A percentile compares a stretch with the other conserved stretches of the same genome.
These are phyloP conservation scores for Aureobasidium sp. DNA, from an alignment of 2,329 filamentous ascomycete species.

Conservation along the genomic window DNA sequence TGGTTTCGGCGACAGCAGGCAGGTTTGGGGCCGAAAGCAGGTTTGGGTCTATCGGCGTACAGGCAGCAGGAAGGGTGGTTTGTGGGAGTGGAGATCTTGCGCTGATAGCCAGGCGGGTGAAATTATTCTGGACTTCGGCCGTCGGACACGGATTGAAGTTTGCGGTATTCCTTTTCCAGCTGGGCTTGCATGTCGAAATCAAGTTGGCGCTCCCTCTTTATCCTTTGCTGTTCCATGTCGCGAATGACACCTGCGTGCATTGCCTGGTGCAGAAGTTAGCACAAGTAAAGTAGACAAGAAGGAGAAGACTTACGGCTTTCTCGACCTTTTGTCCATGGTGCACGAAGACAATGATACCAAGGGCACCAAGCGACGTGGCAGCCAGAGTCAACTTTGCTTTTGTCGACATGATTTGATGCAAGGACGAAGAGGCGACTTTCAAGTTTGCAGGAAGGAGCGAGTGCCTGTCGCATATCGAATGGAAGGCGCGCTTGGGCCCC, in stretches of 20 bases:
- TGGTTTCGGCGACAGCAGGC: background rate
- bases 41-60: background rate
- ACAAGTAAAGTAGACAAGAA: background rate
- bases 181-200: constrained; percentile 89
- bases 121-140: constrained; percentile 21
- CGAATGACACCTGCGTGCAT: constrained; percentile 95
- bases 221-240: constrained; percentile 85
- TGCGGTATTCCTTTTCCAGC: constrained; percentile 83
- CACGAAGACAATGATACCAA: constrained; percentile 71
- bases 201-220: constrained; percentile 83
- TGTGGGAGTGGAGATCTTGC: background rate
- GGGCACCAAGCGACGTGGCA: constrained; percentile 67
- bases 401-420: constrained; percentile 60
- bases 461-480: background rate
- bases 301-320: constrained; percentile 54
- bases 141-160: constrained; percentile 69
- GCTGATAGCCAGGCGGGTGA: background rate
- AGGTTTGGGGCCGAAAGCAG: background rate
- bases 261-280: constrained; percentile 45
- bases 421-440: background rate
- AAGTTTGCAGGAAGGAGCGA: background rate
- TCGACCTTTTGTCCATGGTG: constrained; percentile 84
- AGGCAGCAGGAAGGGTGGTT: too few species aligned
- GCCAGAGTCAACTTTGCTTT: constrained; percentile 80
- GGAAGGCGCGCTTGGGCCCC: constrained; percentile 3